Evolutionary conservation across 495 filamentous ascomycete genomes (phyloP), one percentile per base, ranked within the genome.

Genomic region (Aspergillus hancockii): DNA sequence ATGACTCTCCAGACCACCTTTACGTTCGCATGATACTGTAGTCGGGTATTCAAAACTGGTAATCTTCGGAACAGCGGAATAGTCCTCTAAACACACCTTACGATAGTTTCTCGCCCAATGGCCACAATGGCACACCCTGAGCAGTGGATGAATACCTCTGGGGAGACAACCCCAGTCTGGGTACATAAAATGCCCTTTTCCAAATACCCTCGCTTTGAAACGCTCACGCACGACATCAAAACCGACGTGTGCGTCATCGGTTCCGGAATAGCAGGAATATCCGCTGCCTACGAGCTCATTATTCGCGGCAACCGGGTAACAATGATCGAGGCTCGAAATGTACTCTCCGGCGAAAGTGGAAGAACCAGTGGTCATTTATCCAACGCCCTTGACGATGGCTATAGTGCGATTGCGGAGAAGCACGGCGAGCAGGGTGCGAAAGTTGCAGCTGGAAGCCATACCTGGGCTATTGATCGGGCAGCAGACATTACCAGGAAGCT

Each of bases 251-350:
- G 72, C 64, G 71, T 87, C 51, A 68, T 87, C 57, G 83, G 84
- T 14, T 75, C 79, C 30, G 82, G 84, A 32, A 85, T 85, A 52
- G 67, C 81, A 9, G 84, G 83, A 9, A 76, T 86, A 28, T 75
- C 74, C 3, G 71, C 67, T 8, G 81, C 83, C 4, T 84, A 84
- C 54, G 82, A 85, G 62, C 75, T 82, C 0, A 71, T 85, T 52
- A 63, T 25, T n/a, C 74, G 79, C 16, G 83, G 82, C 23, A 61
- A 75, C 32, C 54, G 68, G 0, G 81, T 84, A 6, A 70, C 71
- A n/a, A 71, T 85, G 60, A 68, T 85, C 41, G 83, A 85, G 55
- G 82, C 83, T 4, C 76, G 82, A 8, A 72, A 83, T 8, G 71
- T 79, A 10, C 66, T 85, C 3, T 76, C 81, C 1, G 81, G 83